Evolutionary conservation across 2,329 filamentous ascomycete species (phyloP).

Genomic region (Dothidotthia symphoricarpi): DNA sequence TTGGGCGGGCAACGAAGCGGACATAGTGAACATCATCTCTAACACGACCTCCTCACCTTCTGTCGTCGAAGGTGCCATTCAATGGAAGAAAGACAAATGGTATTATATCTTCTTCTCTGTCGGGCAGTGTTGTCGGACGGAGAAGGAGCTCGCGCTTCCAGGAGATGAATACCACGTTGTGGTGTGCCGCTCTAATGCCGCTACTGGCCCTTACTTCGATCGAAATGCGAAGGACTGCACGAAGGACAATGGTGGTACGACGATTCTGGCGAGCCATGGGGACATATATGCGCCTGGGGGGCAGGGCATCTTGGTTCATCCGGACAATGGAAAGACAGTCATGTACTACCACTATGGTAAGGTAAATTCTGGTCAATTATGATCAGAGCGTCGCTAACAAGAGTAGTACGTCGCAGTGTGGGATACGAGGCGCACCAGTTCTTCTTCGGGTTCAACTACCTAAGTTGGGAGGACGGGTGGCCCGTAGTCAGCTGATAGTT

Average conservation of each 20-base stretch:
- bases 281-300: slow-evolving; percentile 37
- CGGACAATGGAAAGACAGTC: slow-evolving; percentile 15
- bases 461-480: slow-evolving; percentile 32
- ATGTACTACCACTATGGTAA: slow-evolving; percentile 38
- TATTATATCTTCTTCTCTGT: too few species aligned
- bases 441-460: slow-evolving; percentile 33
- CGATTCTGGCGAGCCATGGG: slow-evolving; percentile 59
- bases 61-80: slow-evolving; percentile 48
- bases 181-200: slow-evolving; percentile 56
- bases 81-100: slow-evolving; percentile 28
- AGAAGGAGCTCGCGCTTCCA: slow-evolving; percentile 45
- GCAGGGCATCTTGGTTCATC: slow-evolving; percentile 26
- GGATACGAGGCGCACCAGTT: slow-evolving; percentile 27
- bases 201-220: slow-evolving; percentile 52
- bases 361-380: slow-evolving; percentile 3
- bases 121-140: slow-evolving; percentile 56
- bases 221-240: slow-evolving; percentile 39
- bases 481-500: slow-evolving; percentile 21
- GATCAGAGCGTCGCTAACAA: slow-evolving; percentile 8
- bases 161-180: slow-evolving; percentile 63
- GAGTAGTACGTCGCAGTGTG: slow-evolving; percentile 21
- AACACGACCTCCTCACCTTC: slow-evolving; percentile 20
- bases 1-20: slow-evolving; percentile 4
- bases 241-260: slow-evolving; percentile 56
- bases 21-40: slow-evolving; percentile 17